phyloP scores from a whole-genome alignment of 2,329 filamentous ascomycete genomes.

The Cercospora citrullina region DNA sequence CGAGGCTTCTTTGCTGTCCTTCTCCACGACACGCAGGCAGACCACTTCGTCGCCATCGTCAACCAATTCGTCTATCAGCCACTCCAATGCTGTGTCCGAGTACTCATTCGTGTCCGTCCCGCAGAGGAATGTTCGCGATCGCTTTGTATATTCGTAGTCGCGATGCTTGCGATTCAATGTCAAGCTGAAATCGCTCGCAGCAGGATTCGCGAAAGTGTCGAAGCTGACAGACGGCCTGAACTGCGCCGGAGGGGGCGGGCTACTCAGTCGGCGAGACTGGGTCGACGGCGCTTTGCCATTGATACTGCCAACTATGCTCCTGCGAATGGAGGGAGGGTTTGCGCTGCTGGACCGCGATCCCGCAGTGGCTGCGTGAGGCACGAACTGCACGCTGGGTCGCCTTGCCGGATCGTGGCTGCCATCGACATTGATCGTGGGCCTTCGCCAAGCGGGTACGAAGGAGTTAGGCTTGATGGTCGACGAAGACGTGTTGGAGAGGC shows the following conservation, averaged over 20 bases:
- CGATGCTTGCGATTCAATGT: constrained; percentile 84
- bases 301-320: constrained; percentile 14
- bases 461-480: constrained; percentile 14
- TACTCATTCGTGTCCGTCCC: constrained; percentile 90
- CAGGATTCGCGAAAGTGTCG: constrained; percentile 68
- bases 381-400: constrained; percentile 42
- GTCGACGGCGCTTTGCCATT: constrained; percentile 16
- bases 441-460: constrained; percentile 38
- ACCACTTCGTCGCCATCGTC: constrained; percentile 93
- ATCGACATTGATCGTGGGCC: constrained; percentile 34
- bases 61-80: constrained; percentile 87
- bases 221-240: constrained; percentile 72
- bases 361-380: constrained; percentile 32
- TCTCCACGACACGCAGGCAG: constrained; percentile 84
- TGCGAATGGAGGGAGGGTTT: constrained; percentile 29
- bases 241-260: constrained; percentile 44
- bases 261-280: constrained; percentile 31
- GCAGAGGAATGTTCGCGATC: constrained; percentile 85
- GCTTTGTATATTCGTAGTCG: constrained; percentile 76
- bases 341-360: constrained; percentile 36
- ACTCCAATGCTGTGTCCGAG: constrained; percentile 87
- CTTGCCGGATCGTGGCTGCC: constrained; percentile 26
- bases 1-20: constrained; percentile 66
- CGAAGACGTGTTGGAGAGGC: constrained; percentile 14
- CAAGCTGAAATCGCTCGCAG: constrained; percentile 70